A percentile compares a stretch with the other conserved stretches of the same genome.
Conservation (phyloP, 2,329 filamentous ascomycete genomes). For the Trichoderma sp. region DNA sequence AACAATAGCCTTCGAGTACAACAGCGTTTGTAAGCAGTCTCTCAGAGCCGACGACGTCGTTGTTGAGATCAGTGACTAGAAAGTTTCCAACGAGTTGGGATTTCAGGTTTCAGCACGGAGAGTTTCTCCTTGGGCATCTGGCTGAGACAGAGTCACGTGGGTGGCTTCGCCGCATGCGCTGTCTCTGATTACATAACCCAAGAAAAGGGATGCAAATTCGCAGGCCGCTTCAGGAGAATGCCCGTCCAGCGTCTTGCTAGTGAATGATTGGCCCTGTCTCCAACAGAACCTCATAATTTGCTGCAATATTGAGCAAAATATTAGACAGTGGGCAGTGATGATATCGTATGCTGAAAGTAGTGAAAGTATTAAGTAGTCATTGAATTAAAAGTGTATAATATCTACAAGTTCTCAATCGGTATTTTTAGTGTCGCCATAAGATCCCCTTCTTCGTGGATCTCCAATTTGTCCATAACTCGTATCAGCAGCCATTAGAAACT, state of each 20-base stretch:
- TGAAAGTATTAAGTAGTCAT: not conserved
- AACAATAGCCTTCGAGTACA: not conserved
- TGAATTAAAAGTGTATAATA: slow-evolving; percentile 8
- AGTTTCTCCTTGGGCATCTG: slow-evolving; percentile 3
- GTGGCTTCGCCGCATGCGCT: not conserved
- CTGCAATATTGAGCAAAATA: not conserved
- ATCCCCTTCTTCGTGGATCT: not conserved
- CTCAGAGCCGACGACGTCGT: not conserved
- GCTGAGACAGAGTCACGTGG: slow-evolving; percentile 7
- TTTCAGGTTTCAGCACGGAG: slow-evolving; percentile 2
- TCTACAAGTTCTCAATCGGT: not conserved
- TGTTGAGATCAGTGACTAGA: not conserved
- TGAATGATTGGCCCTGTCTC: not conserved
- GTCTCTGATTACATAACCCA: not conserved
- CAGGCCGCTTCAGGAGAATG: not conserved
- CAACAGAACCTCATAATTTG: too few species aligned
- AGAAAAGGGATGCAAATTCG: not conserved
- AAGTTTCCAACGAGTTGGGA: not conserved
- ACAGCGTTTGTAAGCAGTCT: not conserved
- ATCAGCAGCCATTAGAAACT: not conserved
- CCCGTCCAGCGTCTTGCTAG: not conserved
- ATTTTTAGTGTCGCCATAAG: not conserved
- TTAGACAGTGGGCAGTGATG: not conserved
- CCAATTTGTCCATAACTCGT: slow-evolving; percentile 6
- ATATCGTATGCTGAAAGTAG: not conserved